Evolutionary conservation across 164 flowering plant genomes (phyloP).

Genomic region (Chimonanthus praecox): DNA sequence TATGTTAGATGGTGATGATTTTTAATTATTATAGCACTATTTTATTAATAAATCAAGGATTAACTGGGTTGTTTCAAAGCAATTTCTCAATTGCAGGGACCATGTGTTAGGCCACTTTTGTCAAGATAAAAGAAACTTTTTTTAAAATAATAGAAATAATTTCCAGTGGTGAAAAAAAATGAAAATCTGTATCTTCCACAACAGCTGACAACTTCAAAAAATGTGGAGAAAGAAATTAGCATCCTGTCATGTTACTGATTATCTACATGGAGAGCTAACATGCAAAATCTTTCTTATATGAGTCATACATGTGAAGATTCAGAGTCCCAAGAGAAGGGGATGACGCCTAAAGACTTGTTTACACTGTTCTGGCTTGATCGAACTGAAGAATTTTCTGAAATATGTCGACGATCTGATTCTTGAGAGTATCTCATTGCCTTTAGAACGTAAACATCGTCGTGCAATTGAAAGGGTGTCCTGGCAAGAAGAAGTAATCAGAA

Average conservation of each 20-base stretch:
- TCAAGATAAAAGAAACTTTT: too few species aligned
- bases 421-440: constrained; percentile 19
- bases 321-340: constrained; percentile 9
- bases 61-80: too few species aligned
- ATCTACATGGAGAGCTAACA: background rate
- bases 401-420: background rate
- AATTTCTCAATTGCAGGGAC: too few species aligned
- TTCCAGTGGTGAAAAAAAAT: too few species aligned
- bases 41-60: too few species aligned
- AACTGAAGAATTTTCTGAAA: constrained; percentile 1
- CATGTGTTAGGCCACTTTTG: too few species aligned
- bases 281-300: background rate
- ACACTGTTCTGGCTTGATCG: background rate
- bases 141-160: too few species aligned
- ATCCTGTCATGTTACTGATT: background rate
- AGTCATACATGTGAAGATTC: background rate
- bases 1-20: too few species aligned
- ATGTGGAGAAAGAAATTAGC: background rate
- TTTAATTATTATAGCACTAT: too few species aligned
- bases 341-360: constrained; percentile 4
- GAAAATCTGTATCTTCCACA: background rate
- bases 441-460: constrained; percentile 26
- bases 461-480: constrained; percentile 32
- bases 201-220: background rate
- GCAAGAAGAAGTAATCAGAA: constrained; percentile 9